Conservation (phyloP, 2,329 filamentous ascomycete species). For the Nemania sp. region DNA sequence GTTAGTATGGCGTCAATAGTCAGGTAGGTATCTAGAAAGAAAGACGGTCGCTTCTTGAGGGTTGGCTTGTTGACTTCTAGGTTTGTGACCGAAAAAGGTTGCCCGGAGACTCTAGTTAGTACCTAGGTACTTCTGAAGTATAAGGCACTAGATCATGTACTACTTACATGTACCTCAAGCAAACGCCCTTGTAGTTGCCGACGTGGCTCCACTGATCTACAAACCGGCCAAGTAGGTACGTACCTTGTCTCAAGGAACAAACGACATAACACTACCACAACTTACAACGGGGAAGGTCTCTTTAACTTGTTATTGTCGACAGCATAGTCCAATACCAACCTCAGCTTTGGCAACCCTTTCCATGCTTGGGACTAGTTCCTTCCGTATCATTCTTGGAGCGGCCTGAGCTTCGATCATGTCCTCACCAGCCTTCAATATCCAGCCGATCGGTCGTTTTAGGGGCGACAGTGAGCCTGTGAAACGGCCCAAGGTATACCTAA, state of each 20-base stretch:
- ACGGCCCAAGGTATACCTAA: slow-evolving; percentile 66
- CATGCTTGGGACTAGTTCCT: not conserved
- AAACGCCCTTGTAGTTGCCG: too few relatives aligned
- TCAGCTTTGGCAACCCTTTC: not conserved
- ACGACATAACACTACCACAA: too few relatives aligned
- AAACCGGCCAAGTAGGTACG: not conserved
- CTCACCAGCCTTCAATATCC: slow-evolving; percentile 60
- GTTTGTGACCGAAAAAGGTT: slow-evolving; percentile 10
- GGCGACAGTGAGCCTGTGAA: slow-evolving; percentile 72
- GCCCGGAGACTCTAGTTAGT: too few relatives aligned
- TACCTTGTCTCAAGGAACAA: not conserved
- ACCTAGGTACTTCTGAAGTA: too few relatives aligned
- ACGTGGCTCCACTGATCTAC: too few relatives aligned
- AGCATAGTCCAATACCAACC: not conserved
- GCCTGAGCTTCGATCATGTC: slow-evolving; percentile 10
- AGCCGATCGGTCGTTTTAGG: slow-evolving; percentile 71
- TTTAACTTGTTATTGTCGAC: not conserved
- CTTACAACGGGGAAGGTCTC: not conserved
- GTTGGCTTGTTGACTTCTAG: not conserved
- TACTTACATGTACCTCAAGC: too few relatives aligned
- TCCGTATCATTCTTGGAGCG: not conserved
- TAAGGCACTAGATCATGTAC: too few relatives aligned
- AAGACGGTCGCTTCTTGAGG: not conserved
- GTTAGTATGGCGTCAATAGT: not conserved
- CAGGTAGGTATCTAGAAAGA: too few relatives aligned